These are phyloP conservation scores for Cladosporium austrohemisphaericum DNA, from an alignment of 2,329 filamentous ascomycete species.

Conservation along the genomic window DNA sequence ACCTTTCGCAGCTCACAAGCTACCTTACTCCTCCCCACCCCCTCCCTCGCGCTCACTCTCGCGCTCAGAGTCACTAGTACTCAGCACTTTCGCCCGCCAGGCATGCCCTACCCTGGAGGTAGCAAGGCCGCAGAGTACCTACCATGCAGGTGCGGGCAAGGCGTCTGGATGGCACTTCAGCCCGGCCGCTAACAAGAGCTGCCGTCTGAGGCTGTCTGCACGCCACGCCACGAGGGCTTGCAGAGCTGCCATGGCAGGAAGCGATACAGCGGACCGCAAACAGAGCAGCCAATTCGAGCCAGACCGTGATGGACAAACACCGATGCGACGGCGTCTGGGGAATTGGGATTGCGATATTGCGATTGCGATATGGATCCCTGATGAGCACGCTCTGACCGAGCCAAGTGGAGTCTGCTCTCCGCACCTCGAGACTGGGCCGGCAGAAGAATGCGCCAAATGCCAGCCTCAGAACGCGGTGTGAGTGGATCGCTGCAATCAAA, in stretches of 20 bases:
- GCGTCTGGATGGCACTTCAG: conserved; percentile 7
- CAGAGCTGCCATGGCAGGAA: conserved; percentile 3
- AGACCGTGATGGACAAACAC: conserved; percentile 1
- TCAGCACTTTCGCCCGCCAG: neutral
- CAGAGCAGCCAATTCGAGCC: neutral
- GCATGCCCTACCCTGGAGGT: no score
- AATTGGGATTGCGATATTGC: conserved; percentile 1
- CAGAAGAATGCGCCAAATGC: conserved; percentile 5
- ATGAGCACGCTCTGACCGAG: conserved; percentile 2
- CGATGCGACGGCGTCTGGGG: conserved; percentile 6
- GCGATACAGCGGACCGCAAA: neutral
- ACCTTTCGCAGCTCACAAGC: conserved; percentile 4
- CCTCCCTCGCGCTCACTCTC: neutral
- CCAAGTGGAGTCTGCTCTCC: conserved; percentile 8
- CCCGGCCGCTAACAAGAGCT: conserved; percentile 6
- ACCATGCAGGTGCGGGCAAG: conserved; percentile 10
- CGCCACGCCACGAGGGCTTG: conserved; percentile 5
- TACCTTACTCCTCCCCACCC: conserved; percentile 1
- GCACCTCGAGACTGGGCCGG: conserved; percentile 7
- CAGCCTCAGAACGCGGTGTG: conserved; percentile 11
- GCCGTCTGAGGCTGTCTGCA: conserved; percentile 8
- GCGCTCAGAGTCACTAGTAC: neutral
- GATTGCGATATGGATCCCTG: neutral
- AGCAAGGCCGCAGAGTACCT: neutral
- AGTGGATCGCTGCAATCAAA: conserved; percentile 16